phyloP scores from a whole-genome alignment of 768 basidiomycete species.

The Tulasnella calospora region DNA sequence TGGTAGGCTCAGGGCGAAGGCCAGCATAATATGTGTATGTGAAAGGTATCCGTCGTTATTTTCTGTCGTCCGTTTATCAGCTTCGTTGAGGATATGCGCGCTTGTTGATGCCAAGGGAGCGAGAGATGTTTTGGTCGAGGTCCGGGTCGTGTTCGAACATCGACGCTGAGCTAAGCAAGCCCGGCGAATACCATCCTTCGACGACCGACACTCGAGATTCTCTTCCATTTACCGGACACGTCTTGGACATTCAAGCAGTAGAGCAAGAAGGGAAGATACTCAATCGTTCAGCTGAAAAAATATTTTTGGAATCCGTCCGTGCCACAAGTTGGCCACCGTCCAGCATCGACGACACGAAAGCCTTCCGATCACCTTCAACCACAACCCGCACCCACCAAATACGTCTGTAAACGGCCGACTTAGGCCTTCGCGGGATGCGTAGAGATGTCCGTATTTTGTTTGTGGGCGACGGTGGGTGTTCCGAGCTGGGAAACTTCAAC shows the following conservation, averaged over 20 bases:
- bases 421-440: constrained; percentile 49
- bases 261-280: background rate
- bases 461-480: constrained; percentile 79
- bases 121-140: too few species aligned
- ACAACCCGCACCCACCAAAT: background rate
- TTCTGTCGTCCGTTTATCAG: background rate
- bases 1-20: too few species aligned
- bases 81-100: too few species aligned
- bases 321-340: background rate
- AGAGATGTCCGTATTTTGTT: constrained; percentile 91
- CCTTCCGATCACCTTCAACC: background rate
- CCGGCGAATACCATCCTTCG: background rate
- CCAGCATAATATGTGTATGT: too few species aligned
- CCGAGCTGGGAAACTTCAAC: constrained; percentile 19
- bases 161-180: background rate
- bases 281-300: background rate
- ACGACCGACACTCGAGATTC: background rate
- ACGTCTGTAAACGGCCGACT: background rate
- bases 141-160: background rate
- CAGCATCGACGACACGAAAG: background rate
- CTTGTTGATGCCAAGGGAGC: too few species aligned
- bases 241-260: background rate
- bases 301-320: background rate
- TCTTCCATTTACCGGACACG: background rate
- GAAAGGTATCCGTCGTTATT: background rate